Evolutionary conservation across 139 green algal genomes (phyloP).

Genomic region (Astrephomene gubernaculifera): DNA sequence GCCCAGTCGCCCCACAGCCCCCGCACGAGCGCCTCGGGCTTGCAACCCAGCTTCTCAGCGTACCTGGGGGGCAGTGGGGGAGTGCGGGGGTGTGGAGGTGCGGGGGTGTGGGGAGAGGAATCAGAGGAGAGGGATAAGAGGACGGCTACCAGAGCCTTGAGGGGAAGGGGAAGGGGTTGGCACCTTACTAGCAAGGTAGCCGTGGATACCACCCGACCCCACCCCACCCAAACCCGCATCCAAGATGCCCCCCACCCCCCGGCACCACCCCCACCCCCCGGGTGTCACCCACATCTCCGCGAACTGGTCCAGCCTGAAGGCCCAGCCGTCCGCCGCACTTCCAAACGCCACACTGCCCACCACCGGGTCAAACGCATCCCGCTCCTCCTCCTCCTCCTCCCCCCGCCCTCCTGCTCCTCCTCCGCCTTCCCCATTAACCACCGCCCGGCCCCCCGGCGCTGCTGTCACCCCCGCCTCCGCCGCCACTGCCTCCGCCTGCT

Average conservation of each 20-base stretch:
- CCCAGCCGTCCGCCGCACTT: slow-evolving; percentile 95
- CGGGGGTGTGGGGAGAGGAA: too few relatives aligned
- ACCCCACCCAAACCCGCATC: not conserved
- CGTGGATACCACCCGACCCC: too few relatives aligned
- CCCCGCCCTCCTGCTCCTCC: too few relatives aligned
- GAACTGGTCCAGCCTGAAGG: slow-evolving; percentile 90
- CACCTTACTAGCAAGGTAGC: too few relatives aligned
- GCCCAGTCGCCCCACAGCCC: slow-evolving; percentile 94
- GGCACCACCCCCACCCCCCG: not conserved
- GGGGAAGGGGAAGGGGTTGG: too few relatives aligned
- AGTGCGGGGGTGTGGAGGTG: too few relatives aligned
- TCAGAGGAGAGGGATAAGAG: too few relatives aligned
- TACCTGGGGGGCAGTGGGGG: slow-evolving; percentile 61
- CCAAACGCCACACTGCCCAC: slow-evolving; percentile 97
- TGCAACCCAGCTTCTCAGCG: slow-evolving; percentile 87
- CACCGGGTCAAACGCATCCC: slow-evolving; percentile 75
- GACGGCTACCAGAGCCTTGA: too few relatives aligned
- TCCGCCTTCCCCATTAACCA: slow-evolving; percentile 41
- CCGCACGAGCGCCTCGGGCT: slow-evolving; percentile 48
- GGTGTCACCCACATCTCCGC: slow-evolving; percentile 81
- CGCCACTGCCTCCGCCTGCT: not conserved
- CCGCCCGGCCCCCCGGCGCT: too few relatives aligned
- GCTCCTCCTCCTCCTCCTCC: slow-evolving; percentile 42
- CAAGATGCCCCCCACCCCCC: not conserved
- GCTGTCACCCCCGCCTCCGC: too few relatives aligned